Evolutionary conservation across 2,329 filamentous ascomycete genomes (phyloP).

Genomic region (Moelleriella libera): DNA sequence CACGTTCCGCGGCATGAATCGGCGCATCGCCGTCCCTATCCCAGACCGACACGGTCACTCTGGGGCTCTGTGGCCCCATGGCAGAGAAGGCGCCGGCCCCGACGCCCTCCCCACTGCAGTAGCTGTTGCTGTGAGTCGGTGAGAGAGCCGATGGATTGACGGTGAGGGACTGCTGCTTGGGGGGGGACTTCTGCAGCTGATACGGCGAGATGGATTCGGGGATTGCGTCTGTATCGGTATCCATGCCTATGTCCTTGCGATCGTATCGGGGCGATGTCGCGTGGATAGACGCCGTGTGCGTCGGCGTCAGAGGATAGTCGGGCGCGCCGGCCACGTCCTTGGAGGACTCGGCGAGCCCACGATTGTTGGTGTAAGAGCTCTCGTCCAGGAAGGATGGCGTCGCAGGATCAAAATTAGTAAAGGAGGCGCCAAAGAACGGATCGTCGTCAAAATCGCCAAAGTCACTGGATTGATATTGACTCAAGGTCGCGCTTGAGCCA

Average conservation of each 20-base stretch:
- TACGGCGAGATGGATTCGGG: constrained; percentile 26
- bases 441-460: constrained; percentile 32
- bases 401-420: constrained; percentile 24
- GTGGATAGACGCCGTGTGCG: constrained; percentile 33
- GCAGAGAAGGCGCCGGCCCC: constrained; percentile 20
- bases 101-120: constrained; percentile 35
- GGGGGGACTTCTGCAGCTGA: constrained; percentile 22
- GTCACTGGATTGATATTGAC: constrained; percentile 35
- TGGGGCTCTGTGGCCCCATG: constrained; percentile 36
- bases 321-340: constrained; percentile 10
- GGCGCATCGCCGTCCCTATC: constrained; percentile 25
- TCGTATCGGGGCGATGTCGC: constrained; percentile 26
- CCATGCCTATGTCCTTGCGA: constrained; percentile 12
- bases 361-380: constrained; percentile 5
- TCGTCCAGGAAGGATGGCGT: constrained; percentile 31
- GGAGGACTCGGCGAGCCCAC: neutral
- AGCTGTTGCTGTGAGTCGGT: constrained; percentile 33
- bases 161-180: constrained; percentile 24
- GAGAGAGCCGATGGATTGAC: too few relatives aligned
- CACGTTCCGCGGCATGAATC: constrained; percentile 24
- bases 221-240: constrained; percentile 9
- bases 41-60: constrained; percentile 43
- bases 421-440: constrained; percentile 36
- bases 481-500: constrained; percentile 31
- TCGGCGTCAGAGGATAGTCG: constrained; percentile 34